Evolutionary conservation across 225 moss, liverwort and hornwort species (phyloP).

Genomic region (Bryum argenteum): DNA sequence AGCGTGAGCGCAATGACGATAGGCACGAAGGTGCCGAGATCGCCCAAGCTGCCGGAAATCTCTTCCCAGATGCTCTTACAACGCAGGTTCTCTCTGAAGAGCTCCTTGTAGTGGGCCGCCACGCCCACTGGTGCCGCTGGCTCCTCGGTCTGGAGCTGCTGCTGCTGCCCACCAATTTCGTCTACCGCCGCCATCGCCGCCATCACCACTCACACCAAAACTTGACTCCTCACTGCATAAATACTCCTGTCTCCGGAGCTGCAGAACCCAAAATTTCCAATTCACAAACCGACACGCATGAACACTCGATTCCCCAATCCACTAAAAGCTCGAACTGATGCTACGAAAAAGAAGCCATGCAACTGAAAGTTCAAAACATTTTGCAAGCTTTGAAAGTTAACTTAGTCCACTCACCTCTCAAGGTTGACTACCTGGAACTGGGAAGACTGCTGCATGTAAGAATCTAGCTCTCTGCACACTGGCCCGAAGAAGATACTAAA

Average conservation of each 20-base stretch:
- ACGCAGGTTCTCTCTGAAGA: constrained; percentile 46
- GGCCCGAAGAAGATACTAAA: too few species aligned
- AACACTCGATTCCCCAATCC: background rate
- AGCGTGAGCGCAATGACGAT: constrained; percentile 66
- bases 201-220: background rate
- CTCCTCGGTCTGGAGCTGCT: too few species aligned
- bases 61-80: constrained; percentile 58
- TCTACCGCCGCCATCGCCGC: constrained; percentile 25
- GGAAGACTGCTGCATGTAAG: too few species aligned
- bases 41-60: constrained; percentile 65
- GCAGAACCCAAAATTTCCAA: too few species aligned
- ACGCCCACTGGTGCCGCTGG: background rate
- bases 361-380: too few species aligned
- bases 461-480: too few species aligned
- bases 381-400: too few species aligned
- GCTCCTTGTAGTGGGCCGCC: constrained; percentile 21
- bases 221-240: background rate
- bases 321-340: too few species aligned
- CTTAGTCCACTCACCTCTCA: too few species aligned
- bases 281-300: background rate
- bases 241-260: background rate
- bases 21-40: constrained; percentile 68
- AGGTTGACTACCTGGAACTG: too few species aligned
- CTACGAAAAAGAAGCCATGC: too few species aligned
- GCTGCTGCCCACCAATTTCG: background rate